Evolutionary conservation across 78 protist genomes (phyloP).

Genomic region (Dictyostelium intermedium): DNA sequence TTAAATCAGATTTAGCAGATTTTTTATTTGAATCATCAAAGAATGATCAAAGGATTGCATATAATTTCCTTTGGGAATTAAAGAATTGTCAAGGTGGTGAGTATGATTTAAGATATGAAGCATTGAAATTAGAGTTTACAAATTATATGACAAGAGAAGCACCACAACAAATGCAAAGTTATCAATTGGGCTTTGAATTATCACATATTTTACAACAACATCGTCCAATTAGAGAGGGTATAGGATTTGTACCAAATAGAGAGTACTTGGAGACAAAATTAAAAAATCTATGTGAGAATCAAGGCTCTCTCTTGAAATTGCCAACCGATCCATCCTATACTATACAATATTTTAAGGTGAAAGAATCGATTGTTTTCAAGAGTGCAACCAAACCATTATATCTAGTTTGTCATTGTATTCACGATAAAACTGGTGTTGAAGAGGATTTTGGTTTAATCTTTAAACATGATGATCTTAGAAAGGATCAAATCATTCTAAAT

Average conservation of each 20-base stretch:
- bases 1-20: neutral
- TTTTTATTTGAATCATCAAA: constrained; percentile 15
- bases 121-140: constrained; percentile 9
- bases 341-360: neutral
- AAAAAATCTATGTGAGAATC: neutral
- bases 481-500: constrained; percentile 87
- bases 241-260: neutral
- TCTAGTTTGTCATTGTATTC: neutral
- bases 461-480: constrained; percentile 47
- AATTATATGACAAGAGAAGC: neutral
- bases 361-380: neutral
- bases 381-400: constrained; percentile 45
- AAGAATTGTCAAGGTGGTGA: constrained; percentile 37
- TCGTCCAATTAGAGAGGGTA: neutral
- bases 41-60: neutral
- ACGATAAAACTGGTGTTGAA: neutral
- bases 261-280: neutral
- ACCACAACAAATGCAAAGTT: neutral
- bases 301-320: neutral
- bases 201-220: constrained; percentile 13
- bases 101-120: constrained; percentile 27
- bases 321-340: constrained; percentile 38
- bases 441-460: constrained; percentile 41
- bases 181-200: constrained; percentile 9
- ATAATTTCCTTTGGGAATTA: constrained; percentile 48